Conservation (phyloP, 306 rosid genomes). For the Cicer cuneatum region DNA sequence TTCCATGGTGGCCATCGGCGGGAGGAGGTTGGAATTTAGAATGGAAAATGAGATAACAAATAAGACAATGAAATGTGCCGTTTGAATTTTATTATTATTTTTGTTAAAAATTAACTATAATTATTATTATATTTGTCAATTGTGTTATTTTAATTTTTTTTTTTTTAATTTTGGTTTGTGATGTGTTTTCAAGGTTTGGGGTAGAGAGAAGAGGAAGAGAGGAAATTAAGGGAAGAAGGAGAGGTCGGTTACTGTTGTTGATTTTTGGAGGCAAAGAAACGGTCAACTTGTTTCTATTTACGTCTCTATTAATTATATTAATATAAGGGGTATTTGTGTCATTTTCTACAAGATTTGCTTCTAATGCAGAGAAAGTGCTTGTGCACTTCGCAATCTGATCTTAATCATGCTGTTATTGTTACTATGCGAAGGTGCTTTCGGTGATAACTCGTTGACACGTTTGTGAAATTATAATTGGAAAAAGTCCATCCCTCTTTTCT, state of each 20-base stretch:
- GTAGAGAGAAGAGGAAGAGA: conserved; percentile 53
- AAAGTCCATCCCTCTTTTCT: neutral
- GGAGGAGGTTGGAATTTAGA: conserved; percentile 15
- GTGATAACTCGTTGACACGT: conserved; percentile 33
- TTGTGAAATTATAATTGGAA: neutral
- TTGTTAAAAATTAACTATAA: neutral
- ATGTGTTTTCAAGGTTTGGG: conserved; percentile 6
- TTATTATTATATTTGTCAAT: neutral
- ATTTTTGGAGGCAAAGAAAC: conserved; percentile 55
- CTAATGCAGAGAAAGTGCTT: conserved; percentile 4
- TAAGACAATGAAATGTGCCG: neutral
- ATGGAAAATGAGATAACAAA: neutral
- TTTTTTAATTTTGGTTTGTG: neutral
- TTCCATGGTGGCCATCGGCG: conserved; percentile 51
- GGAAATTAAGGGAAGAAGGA: conserved; percentile 48
- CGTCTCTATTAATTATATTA: neutral
- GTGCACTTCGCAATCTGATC: neutral
- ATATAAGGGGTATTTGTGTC: conserved; percentile 9
- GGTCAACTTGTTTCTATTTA: conserved; percentile 49
- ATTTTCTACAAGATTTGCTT: conserved; percentile 1
- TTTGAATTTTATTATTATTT: conserved; percentile 11
- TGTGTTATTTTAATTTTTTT: neutral
- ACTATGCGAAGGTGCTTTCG: neutral
- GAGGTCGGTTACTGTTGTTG: conserved; percentile 45
- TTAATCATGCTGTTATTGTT: neutral